Conservation (phyloP, 345 rosid genomes). For the Pistacia atlantica region DNA sequence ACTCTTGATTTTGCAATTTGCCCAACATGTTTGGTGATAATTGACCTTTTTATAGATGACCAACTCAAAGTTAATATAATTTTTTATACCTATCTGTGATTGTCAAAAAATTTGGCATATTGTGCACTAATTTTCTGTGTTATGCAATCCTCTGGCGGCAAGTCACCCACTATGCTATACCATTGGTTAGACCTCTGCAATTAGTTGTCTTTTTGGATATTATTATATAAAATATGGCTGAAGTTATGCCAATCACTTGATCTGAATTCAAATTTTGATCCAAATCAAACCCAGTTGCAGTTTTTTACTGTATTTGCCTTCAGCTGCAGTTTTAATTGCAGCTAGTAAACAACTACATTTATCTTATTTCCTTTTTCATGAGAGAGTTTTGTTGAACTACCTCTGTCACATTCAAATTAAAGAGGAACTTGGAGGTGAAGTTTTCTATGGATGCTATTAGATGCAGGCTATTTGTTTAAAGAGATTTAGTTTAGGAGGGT, state of each 20-base stretch:
- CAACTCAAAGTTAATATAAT: not conserved
- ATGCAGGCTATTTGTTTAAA: not conserved
- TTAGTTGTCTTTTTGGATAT: not conserved
- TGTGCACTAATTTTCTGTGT: not conserved
- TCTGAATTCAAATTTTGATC: not conserved
- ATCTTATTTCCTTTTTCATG: not conserved
- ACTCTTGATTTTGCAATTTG: constrained; percentile 13
- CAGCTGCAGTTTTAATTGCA: not conserved
- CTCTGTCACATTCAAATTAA: too few species aligned
- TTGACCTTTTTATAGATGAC: constrained; percentile 6
- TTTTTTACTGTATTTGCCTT: not conserved
- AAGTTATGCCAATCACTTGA: not conserved
- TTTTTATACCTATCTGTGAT: constrained; percentile 8
- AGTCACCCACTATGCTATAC: not conserved
- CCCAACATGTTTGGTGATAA: constrained; percentile 13
- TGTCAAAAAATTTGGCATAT: not conserved
- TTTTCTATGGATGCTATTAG: not conserved
- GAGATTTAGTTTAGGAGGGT: not conserved
- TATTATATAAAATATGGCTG: not conserved
- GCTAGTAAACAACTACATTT: not conserved
- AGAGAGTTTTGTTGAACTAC: too few species aligned
- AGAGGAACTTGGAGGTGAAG: not conserved
- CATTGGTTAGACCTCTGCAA: not conserved
- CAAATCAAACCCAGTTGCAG: not conserved
- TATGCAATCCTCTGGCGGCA: not conserved